phyloP scores from a whole-genome alignment of 176 grass and related monocot genomes.

The Carex scoparia region DNA sequence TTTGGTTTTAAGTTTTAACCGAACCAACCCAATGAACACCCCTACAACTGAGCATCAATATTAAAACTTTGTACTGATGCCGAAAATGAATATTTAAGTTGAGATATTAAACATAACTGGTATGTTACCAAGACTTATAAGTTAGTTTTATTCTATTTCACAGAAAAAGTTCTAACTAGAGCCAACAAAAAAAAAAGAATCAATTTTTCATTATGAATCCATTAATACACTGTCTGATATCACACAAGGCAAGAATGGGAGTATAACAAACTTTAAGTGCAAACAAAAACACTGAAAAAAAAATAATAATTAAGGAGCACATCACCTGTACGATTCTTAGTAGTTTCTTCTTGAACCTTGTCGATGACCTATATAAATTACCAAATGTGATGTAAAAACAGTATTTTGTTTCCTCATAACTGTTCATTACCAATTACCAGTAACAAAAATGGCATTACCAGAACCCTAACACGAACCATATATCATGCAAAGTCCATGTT shows the following conservation, averaged over 20 bases:
- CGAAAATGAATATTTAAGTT: background rate
- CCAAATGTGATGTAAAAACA: slow-evolving; percentile 10
- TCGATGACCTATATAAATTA: slow-evolving; percentile 67
- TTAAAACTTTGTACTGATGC: background rate
- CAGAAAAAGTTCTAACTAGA: background rate
- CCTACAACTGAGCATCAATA: background rate
- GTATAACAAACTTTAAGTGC: background rate
- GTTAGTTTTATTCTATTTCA: background rate
- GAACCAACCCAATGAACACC: no score
- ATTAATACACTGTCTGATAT: background rate
- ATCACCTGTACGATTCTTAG: slow-evolving; percentile 79
- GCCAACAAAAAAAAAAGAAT: background rate
- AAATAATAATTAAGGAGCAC: background rate
- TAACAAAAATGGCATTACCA: background rate
- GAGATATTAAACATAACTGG: background rate
- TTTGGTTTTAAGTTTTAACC: no score
- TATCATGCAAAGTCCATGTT: background rate
- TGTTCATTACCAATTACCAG: background rate
- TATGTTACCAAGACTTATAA: background rate
- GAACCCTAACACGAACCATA: background rate
- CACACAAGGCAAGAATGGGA: background rate
- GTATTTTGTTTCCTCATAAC: background rate
- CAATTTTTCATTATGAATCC: background rate
- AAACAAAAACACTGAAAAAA: background rate
- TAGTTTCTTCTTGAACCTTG: slow-evolving; percentile 99